Percentiles rank a stretch among this genome's conserved stretches.
These are phyloP conservation scores for Lunasporangiospora selenospora DNA, from an alignment of 192 early-diverging fungal genomes.

Conservation along the genomic window DNA sequence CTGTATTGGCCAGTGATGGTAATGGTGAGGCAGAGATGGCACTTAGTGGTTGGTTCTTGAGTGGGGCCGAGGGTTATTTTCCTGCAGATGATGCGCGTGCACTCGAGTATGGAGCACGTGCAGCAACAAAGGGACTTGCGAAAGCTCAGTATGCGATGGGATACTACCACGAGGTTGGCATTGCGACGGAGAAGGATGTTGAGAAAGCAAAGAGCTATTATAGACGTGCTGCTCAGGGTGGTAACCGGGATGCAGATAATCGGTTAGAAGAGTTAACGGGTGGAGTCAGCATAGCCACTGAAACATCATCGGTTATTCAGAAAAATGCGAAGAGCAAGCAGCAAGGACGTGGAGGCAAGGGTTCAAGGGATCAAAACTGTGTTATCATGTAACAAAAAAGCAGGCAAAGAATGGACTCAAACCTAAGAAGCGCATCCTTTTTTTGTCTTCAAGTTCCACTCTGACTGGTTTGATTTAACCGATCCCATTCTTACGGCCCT, in stretches of 20 bases:
- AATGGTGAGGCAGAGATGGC: slow-evolving; percentile 82
- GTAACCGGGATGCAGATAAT: slow-evolving; percentile 46
- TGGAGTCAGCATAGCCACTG: not conserved
- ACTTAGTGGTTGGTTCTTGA: slow-evolving; percentile 85
- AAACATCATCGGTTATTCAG: not conserved
- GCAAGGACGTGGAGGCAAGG: slow-evolving; percentile 15
- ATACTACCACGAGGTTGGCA: slow-evolving; percentile 86
- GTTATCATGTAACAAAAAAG: slow-evolving; percentile 29
- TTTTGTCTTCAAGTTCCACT: too few species aligned
- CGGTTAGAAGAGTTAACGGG: slow-evolving; percentile 16
- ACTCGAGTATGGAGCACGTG: slow-evolving; percentile 81
- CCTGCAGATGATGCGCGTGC: slow-evolving; percentile 74
- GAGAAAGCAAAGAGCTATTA: slow-evolving; percentile 67
- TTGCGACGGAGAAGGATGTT: slow-evolving; percentile 63
- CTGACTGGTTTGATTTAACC: too few species aligned
- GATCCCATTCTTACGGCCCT: too few species aligned
- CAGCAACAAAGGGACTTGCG: slow-evolving; percentile 78
- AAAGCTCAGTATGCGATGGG: slow-evolving; percentile 92
- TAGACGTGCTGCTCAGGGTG: slow-evolving; percentile 42
- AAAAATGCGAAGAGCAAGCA: slow-evolving; percentile 21
- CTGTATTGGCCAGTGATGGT: slow-evolving; percentile 43
- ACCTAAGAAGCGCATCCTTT: too few species aligned
- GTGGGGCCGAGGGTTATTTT: slow-evolving; percentile 72
- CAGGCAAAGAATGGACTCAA: slow-evolving; percentile 3
- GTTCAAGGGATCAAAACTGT: slow-evolving; percentile 29